Evolutionary conservation across 2,329 filamentous ascomycete species (phyloP), one percentile per base, ranked within the genome.

Genomic region (Curvularia lunata): DNA sequence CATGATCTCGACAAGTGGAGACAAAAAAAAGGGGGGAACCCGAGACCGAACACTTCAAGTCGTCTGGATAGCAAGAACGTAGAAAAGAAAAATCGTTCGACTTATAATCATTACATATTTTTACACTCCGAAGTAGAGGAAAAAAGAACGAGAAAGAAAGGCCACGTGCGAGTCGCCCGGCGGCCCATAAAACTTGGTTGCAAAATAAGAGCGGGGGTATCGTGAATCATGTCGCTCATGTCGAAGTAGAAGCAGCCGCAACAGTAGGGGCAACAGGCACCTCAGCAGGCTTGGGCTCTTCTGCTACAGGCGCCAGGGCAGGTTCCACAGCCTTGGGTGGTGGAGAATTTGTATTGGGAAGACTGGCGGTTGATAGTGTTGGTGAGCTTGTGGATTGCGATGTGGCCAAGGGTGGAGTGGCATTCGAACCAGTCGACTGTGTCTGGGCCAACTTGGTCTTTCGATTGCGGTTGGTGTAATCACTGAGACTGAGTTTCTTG

Each of bases 401-500:
- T 23, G 61, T 60, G 23, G 57, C 59, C 21, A 66, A 58, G 41
- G 70, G 62, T 30, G 71, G 65, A 9, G 67, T 69, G 25, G 65
- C 60, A 42, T 57, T 65, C 27, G 67, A 57, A 37, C 65, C 63
- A 5, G 69, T 63, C 8, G 67, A 63, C 19, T 73, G 64, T 32
- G 66, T 70, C 45, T 74, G 72, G 5, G 71, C 71, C 43, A 75
- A 60, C 52, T 77, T 77, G 55, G 79, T 80, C 54, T 71, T 77
- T 48, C 80, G 74, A 49, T 77, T 80, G 5, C 80, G 74, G 51
- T 77, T 80, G 5, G 79, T 81, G 57, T 82, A 83, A 52, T 82
- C 81, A 61, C 80, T 82, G n/a, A 83, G 63, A 59, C 80, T 82
- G 56, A 83, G 73, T 72, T 83, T 83, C 73, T 83, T 83, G 57